Evolutionary conservation across 2,329 filamentous ascomycete species (phyloP).

Genomic region (Aspergillus hiratsukae): DNA sequence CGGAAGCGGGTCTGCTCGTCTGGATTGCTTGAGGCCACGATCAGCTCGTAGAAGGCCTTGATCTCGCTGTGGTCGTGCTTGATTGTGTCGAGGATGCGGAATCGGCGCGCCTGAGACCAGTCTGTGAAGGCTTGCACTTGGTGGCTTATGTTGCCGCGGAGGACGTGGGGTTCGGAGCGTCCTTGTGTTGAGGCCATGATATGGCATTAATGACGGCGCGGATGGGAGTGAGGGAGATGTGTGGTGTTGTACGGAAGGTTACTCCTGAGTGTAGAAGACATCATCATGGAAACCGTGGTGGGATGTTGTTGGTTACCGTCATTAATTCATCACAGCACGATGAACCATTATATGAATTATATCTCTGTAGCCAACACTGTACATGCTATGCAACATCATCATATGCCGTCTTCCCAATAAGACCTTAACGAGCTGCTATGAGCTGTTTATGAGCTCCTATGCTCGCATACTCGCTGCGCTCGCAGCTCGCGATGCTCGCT

Average conservation of each 20-base stretch:
- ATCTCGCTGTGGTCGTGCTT: constrained; percentile 42
- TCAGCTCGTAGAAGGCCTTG: constrained; percentile 40
- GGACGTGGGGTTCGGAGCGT: neutral
- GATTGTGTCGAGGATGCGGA: constrained; percentile 35
- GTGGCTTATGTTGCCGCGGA: constrained; percentile 6
- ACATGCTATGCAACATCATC: neutral
- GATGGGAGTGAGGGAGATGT: neutral
- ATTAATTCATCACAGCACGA: neutral
- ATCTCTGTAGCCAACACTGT: neutral
- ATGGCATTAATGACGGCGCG: too few relatives aligned
- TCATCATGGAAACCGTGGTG: neutral
- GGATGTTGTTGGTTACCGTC: neutral
- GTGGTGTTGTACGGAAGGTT: neutral
- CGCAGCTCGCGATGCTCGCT: neutral
- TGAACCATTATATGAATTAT: neutral
- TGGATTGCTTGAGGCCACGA: constrained; percentile 37
- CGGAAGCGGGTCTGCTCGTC: constrained; percentile 46
- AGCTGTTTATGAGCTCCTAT: too few relatives aligned
- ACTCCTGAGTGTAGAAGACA: neutral
- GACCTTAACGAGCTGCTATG: neutral
- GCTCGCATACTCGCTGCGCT: neutral
- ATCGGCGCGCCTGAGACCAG: neutral
- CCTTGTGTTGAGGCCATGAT: neutral
- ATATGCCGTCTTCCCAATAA: neutral
- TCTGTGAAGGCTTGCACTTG: constrained; percentile 10